phyloP scores from a whole-genome alignment of 345 rosid genomes.

The Crucihimalaya himalaica region DNA sequence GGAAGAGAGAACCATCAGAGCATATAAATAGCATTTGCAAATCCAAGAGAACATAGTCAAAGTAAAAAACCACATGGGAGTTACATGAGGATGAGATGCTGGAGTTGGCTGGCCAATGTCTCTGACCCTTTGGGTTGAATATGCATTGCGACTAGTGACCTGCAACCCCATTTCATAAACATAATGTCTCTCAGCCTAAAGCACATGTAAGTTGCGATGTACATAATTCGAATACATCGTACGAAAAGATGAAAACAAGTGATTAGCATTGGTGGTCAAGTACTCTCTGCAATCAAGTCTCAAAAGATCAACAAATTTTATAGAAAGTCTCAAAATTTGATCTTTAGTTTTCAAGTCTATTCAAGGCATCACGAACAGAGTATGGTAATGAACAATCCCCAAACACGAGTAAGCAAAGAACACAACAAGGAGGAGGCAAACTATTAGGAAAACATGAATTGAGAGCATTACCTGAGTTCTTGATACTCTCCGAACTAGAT shows the following conservation, averaged over 20 bases:
- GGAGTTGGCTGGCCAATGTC: constrained; percentile 93
- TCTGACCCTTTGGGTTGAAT: constrained; percentile 50
- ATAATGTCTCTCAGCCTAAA: constrained; percentile 3
- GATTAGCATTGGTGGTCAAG: neutral
- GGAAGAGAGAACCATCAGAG: constrained; percentile 30
- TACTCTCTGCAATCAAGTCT: constrained; percentile 1
- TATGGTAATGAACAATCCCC: neutral
- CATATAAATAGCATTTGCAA: constrained; percentile 1
- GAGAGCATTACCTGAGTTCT: constrained; percentile 39
- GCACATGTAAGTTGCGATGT: neutral
- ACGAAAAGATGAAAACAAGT: neutral
- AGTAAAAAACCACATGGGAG: neutral
- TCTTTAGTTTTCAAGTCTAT: neutral
- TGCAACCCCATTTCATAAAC: constrained; percentile 40
- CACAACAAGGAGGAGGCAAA: neutral
- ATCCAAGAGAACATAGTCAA: neutral
- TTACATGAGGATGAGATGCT: constrained; percentile 87
- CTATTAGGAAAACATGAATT: constrained; percentile 1
- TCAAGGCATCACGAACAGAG: neutral
- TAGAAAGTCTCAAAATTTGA: too few relatives aligned
- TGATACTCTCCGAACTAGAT: constrained; percentile 44
- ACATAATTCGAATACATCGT: neutral
- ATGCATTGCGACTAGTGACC: constrained; percentile 46
- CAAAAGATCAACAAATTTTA: too few relatives aligned
- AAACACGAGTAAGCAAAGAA: neutral